Conservation (phyloP, 495 filamentous ascomycete species). For the Aspergillus conjunctus region DNA sequence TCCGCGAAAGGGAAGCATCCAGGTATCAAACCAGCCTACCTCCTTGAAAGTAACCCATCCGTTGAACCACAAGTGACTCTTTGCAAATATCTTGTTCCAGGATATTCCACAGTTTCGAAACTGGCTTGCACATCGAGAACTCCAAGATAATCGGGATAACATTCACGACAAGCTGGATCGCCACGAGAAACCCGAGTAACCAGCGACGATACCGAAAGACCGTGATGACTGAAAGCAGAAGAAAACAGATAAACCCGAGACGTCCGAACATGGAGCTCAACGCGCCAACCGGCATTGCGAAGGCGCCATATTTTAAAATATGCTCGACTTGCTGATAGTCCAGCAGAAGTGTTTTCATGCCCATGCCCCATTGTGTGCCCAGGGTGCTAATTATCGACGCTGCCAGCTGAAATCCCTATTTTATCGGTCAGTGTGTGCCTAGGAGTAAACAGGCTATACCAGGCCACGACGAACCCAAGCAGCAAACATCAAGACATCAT, state of each 20-base stretch:
- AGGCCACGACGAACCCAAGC: too few relatives aligned
- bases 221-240: background rate
- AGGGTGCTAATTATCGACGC: background rate
- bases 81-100: background rate
- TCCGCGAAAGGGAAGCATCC: background rate
- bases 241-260: background rate
- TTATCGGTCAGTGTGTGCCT: background rate
- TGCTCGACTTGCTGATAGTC: background rate
- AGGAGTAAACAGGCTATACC: background rate
- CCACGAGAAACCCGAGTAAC: background rate
- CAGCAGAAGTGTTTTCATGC: background rate
- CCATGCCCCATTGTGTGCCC: background rate
- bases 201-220: background rate
- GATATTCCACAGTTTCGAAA: background rate
- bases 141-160: background rate
- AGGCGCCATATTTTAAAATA: background rate
- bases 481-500: background rate
- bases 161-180: background rate
- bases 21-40: background rate
- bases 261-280: background rate
- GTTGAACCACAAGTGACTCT: background rate
- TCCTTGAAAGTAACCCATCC: slow-evolving; percentile 1
- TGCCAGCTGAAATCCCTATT: background rate
- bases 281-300: background rate
- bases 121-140: background rate